Evolutionary conservation across 2,329 filamentous ascomycete species (phyloP), one percentile per base, ranked within the genome.

Genomic region (Aureobasidium sp.): DNA sequence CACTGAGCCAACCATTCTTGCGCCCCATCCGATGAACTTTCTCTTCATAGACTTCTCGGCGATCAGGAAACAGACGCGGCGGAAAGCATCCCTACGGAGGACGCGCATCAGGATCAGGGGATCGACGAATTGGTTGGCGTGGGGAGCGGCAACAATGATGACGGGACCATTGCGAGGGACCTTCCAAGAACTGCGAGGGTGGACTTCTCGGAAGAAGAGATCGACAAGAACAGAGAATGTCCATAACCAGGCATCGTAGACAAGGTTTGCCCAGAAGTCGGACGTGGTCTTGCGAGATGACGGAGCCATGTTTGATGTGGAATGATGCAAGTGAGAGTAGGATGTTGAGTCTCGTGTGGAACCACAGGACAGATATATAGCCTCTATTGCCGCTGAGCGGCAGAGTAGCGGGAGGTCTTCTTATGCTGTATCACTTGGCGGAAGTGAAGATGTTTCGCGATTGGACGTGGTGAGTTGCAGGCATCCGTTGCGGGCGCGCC

Each of bases 121-220:
- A 71, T 99, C 94, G 71, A 97, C 92, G 68, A 99, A 99, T 87
- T 94, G 91, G 74, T 99, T 99, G 63, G 93, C 93, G 80, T 99
- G 94, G 67, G 94, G 94, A 60, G 93, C 94, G 48, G 92, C 94
- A 67, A 99, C 94, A 70, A 99, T 94, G 63, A 99, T 90, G 65
- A 99, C 85, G 1, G 94, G 92, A 0, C 92, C 94, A 65, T 85
- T 83, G 69, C 88, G 86, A 48, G 94, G 94, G 48, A 99, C 89
- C 75, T 92, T 93, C 91, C 94, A 99, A 65, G 92, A 90, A 67
- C 91, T 91, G 66, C 94, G 85, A 13, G 94, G 94, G 73, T 97
- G 92, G 16, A 99, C 91, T 76, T 99, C 94, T 68, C 94, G 88
- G 80, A 99, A 99, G 84, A 99, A 99, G 67, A 97, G 86, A 75